Conservation (phyloP, 306 rosid species). For the Psophocarpus tetragonolobus region DNA sequence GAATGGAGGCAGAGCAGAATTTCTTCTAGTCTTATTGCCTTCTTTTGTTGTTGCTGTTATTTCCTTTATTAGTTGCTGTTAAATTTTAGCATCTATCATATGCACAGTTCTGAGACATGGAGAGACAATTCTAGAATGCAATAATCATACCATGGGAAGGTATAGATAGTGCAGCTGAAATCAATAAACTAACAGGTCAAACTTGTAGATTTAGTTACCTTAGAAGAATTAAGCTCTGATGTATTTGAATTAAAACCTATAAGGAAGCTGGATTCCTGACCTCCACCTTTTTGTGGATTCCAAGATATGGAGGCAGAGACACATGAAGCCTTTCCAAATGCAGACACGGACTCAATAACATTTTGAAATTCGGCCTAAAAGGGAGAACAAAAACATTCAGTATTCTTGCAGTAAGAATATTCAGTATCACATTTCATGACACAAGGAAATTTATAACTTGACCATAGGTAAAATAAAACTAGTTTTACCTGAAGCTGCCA, state of each 20-base stretch:
- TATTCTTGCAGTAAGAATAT: constrained; percentile 4
- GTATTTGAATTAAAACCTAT: constrained; percentile 77
- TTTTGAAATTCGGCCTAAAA: constrained; percentile 93
- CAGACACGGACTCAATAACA: constrained; percentile 75
- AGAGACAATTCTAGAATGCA: constrained; percentile 1
- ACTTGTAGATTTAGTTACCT: constrained; percentile 51
- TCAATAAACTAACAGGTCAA: constrained; percentile 10
- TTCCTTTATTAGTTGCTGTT: too few species aligned
- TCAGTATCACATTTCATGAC: background rate
- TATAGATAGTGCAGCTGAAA: constrained; percentile 11
- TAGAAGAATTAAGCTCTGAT: constrained; percentile 76
- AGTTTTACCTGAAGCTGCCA: constrained; percentile 93
- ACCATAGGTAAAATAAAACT: background rate
- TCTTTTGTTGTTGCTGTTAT: too few species aligned
- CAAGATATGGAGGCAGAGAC: constrained; percentile 82
- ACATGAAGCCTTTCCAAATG: constrained; percentile 69
- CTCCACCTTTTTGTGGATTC: constrained; percentile 67
- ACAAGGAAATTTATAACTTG: constrained; percentile 11
- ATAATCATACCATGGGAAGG: background rate
- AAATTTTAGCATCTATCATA: too few species aligned
- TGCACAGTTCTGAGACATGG: background rate
- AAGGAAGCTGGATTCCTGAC: constrained; percentile 72
- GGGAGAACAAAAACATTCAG: constrained; percentile 10
- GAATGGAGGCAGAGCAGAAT: too few species aligned
- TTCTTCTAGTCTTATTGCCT: too few species aligned